phyloP scores from a whole-genome alignment of 108 stramenopile genomes.

The Cyclotella cryptica region DNA sequence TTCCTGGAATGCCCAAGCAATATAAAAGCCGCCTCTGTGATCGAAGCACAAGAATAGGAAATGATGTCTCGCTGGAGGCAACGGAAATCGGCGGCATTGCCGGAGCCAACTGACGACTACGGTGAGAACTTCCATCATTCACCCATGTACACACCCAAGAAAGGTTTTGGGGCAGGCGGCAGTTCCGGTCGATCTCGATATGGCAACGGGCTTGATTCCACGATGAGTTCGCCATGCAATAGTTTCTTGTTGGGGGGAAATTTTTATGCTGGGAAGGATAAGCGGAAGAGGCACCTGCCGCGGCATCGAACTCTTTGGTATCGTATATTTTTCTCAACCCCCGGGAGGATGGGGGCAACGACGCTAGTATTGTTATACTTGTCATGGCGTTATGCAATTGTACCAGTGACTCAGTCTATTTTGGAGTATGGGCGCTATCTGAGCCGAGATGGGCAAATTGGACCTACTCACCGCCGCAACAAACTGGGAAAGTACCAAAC shows the following conservation, averaged over 20 bases:
- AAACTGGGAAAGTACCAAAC: conserved; percentile 13
- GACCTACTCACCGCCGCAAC: neutral
- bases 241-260: conserved; percentile 72
- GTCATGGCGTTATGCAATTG: conserved; percentile 36
- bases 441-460: conserved; percentile 6
- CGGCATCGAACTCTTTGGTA: conserved; percentile 67
- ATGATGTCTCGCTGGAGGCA: conserved; percentile 45
- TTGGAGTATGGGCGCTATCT: conserved; percentile 27
- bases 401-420: conserved; percentile 21
- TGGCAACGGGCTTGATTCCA: conserved; percentile 7
- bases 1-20: neutral
- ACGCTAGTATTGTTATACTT: conserved; percentile 28
- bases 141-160: conserved; percentile 11
- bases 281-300: conserved; percentile 49
- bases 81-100: conserved; percentile 22
- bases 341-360: conserved; percentile 34
- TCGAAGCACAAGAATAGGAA: no score
- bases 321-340: conserved; percentile 64
- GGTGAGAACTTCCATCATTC: conserved; percentile 15
- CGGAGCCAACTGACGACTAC: conserved; percentile 4
- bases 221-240: conserved; percentile 45
- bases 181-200: conserved; percentile 14
- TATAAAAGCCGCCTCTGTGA: no score
- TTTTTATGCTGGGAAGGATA: conserved; percentile 75
- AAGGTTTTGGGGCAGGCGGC: conserved; percentile 22